Percentiles rank a stretch among this genome's conserved stretches.
Conservation (phyloP, 345 rosid genomes). For the Populus simonii region DNA sequence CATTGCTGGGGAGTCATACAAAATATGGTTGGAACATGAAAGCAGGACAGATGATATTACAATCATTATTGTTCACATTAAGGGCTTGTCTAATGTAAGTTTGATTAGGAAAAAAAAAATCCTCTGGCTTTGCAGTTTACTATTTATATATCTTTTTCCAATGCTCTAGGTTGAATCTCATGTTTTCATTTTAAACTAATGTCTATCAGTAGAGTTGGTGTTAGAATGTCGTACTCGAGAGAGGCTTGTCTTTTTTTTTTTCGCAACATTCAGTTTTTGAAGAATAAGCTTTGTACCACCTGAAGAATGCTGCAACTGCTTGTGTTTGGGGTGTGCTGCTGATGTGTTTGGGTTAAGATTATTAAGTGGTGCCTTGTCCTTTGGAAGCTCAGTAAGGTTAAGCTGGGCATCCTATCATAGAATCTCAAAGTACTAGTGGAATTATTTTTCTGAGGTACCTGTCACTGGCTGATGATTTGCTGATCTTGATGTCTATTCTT, state of each 20-base stretch:
- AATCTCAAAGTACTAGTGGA: background rate
- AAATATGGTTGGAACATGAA: conserved; percentile 81
- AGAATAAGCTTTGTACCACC: background rate
- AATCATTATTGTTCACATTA: conserved; percentile 78
- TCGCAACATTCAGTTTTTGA: background rate
- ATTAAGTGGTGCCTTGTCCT: background rate
- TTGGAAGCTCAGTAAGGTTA: background rate
- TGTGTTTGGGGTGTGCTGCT: background rate
- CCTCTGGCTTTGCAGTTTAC: conserved; percentile 5
- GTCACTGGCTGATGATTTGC: background rate
- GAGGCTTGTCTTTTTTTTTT: background rate
- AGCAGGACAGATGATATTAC: conserved; percentile 98
- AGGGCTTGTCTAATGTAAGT: conserved; percentile 58
- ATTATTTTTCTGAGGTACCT: background rate
- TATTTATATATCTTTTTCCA: background rate
- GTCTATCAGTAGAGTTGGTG: background rate
- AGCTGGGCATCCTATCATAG: background rate
- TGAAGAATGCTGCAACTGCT: background rate
- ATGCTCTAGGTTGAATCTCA: background rate
- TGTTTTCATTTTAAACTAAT: background rate
- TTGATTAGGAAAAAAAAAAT: background rate
- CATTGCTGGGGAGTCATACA: conserved; percentile 88
- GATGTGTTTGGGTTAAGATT: background rate
- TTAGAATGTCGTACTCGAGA: background rate
- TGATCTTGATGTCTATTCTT: conserved; percentile 3